Evolutionary conservation across 768 basidiomycete genomes (phyloP), one percentile per base, ranked within the genome.

Genomic region (Cubamyces sp.): DNA sequence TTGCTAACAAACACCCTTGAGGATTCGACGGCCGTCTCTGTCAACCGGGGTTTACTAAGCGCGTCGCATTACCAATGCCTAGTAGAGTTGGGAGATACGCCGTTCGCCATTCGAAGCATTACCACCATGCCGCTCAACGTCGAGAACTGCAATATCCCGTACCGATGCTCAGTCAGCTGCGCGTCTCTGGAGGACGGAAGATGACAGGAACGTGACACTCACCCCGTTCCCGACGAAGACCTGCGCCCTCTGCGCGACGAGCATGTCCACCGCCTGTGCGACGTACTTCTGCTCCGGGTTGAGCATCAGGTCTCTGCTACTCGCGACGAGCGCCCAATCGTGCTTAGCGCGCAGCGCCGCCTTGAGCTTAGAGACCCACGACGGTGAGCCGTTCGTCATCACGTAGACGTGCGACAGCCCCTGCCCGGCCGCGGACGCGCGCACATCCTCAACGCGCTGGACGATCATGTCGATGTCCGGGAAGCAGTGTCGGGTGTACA

Each of bases 161-260:
- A 5, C 3, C n/a, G 8, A 19, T 21, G n/a, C 40, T 23, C 34
- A 16, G n/a, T 50, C 57, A 51, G 49, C 26, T 1, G 9, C 39
- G 11, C 7, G 12, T 42, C 7, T 16, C 19, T 19, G 19, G 18
- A 42, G 18, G 18, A 18, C 25, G 8, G 1, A 26, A 8, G 2
- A 23, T 7, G 3, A 23, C 21, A 25, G 16, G 5, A 1, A 28
- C n/a, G 58, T 34, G 41, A 1, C 9, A 70, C 81, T 67, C 59
- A 81, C 81, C 69, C 83, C 83, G 49, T 84, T 84, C 7, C 82
- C 83, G 40, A 83, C 71, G 67, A 84, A 80, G 25, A 78, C 74
- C 56, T 82, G 79, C 5, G 81, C 81, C 54, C 73, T 71, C 60
- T 76, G 69, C 1, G 78, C 81, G 42, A 83, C 74, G 12, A 77